Percentiles rank a stretch among this genome's conserved stretches.
Conservation (phyloP, 768 basidiomycete genomes). For the Grammothele lineata region DNA sequence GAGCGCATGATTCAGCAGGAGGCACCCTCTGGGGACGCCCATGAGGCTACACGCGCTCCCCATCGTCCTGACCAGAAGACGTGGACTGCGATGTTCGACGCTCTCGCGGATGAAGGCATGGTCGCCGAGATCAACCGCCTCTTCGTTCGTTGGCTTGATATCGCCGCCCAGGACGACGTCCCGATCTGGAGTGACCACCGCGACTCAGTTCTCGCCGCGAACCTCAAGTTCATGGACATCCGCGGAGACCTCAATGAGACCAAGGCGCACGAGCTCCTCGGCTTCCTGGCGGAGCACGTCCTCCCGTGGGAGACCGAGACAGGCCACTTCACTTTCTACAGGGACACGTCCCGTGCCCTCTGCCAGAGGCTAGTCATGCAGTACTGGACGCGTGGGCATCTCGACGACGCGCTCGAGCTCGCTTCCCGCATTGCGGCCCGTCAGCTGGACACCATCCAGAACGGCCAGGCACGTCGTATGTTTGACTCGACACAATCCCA, state of each 20-base stretch:
- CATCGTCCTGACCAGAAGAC: constrained; percentile 49
- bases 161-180: constrained; percentile 31
- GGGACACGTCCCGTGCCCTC: constrained; percentile 12
- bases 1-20: constrained; percentile 47
- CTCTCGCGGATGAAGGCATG: constrained; percentile 45
- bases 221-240: constrained; percentile 31
- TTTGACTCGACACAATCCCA: constrained; percentile 11
- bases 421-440: constrained; percentile 14
- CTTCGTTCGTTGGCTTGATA: constrained; percentile 36
- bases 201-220: constrained; percentile 44
- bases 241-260: constrained; percentile 7
- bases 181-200: constrained; percentile 5
- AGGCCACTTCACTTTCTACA: constrained; percentile 9
- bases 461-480: constrained; percentile 6
- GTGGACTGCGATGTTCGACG: constrained; percentile 59
- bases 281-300: constrained; percentile 26
- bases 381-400: constrained; percentile 20
- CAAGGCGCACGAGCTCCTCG: constrained; percentile 15
- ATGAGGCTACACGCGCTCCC: constrained; percentile 38
- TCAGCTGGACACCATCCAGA: constrained; percentile 6
- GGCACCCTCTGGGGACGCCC: constrained; percentile 26
- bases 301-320: constrained; percentile 8
- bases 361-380: constrained; percentile 15
- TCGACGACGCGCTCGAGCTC: constrained; percentile 24
- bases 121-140: constrained; percentile 54